phyloP scores from a whole-genome alignment of 1,139 yeast species.

The Kazachstania sp. region DNA sequence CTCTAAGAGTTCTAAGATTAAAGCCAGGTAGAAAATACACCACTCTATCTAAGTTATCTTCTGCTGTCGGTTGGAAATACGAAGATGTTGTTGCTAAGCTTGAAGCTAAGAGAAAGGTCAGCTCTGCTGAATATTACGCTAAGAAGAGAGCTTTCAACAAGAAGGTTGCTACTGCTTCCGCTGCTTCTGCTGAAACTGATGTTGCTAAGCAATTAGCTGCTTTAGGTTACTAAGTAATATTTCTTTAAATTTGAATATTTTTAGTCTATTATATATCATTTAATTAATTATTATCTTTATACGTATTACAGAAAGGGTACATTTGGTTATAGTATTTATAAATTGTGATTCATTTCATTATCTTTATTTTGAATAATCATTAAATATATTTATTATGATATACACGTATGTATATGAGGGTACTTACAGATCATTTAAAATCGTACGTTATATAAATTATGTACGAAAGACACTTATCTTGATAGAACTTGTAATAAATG shows the following conservation, averaged over 20 bases:
- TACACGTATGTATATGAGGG: neutral
- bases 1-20: conserved; percentile 97
- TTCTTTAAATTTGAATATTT: conserved; percentile 6
- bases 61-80: conserved; percentile 99
- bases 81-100: conserved; percentile 94
- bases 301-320: neutral
- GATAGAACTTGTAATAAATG: too few species aligned
- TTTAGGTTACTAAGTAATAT: conserved; percentile 62
- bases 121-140: conserved; percentile 98
- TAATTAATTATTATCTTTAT: conserved; percentile 8
- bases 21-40: conserved; percentile 99
- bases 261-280: conserved; percentile 9
- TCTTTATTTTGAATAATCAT: neutral
- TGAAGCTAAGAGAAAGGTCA: conserved; percentile 99
- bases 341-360: neutral
- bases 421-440: neutral
- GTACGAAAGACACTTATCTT: neutral
- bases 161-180: conserved; percentile 81
- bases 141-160: conserved; percentile 94
- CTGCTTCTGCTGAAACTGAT: conserved; percentile 60
- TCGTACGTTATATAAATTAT: neutral
- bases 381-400: neutral
- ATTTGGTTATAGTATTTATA: neutral
- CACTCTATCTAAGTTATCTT: conserved; percentile 91
- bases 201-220: conserved; percentile 76